Evolutionary conservation across 208 protist species (phyloP), one percentile per base, ranked within the genome.

Genomic region (Leishmania guyanensis): DNA sequence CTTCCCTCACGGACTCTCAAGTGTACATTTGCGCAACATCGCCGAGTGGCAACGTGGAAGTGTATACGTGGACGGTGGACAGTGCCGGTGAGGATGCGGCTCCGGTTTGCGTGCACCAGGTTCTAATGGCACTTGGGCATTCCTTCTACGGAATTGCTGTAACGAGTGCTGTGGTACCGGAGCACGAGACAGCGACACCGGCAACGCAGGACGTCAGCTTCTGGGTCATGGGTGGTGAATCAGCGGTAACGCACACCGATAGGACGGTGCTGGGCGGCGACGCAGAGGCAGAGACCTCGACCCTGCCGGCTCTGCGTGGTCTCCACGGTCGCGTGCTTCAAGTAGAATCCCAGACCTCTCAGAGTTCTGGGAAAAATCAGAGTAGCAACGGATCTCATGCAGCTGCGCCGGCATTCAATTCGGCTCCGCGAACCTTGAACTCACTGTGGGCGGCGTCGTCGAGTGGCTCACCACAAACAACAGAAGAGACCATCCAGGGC

Each of bases 81-180:
- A 39, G 10, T 2, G 43, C 46, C 29, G 33, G 56, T 0, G 69
- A 22, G 0, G 43, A 51, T 16, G 14, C 53, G 26, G 16, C 36
- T 29, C 82, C 82, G 50, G 54, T 82, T 53, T 85, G 82, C n/a
- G 62, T 85, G 65, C 82, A 85, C 53, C 69, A 81, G 36, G 82
- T 85, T 66, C 73, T 85, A 20, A 53, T 75, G 36, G 20, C 62
- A 2, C 72, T 72, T 36, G 82, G 56, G 0, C 69, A 82, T 60
- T 68, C 82, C 43, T 85, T 82, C 73, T 85, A 81, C 50, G 70
- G 69, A 2, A 43, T 78, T 14, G 65, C 77, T 17, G 70, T 66
- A 43, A 9, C 65, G 1, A 66, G 26, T 3, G 65, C 66, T 17
- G 22, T 39, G 16, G 53, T n/a, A 46, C 26, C 77, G 12, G 69